A percentile compares a stretch with the other conserved stretches of the same genome.
Conservation (phyloP, 1,284 basidiomycete species). For the Cerioporus squamosus region DNA sequence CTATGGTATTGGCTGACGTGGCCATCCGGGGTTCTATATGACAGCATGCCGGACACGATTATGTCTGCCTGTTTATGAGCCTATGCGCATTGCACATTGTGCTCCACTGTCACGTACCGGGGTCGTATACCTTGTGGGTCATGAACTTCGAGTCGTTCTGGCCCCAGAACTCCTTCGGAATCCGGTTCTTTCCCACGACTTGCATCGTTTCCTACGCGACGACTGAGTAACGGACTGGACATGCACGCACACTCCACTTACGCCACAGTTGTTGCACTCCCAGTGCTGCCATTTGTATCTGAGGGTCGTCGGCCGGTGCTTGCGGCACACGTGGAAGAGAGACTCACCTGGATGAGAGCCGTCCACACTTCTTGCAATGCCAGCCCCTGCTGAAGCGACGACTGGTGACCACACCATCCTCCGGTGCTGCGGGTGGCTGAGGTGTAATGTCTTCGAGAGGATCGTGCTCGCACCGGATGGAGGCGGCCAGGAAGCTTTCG, state of each 20-base stretch:
- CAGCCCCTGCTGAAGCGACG: slow-evolving; percentile 67
- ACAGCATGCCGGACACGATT: neutral
- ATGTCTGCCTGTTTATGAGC: slow-evolving; percentile 16
- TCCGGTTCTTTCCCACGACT: slow-evolving; percentile 36
- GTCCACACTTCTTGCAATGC: slow-evolving; percentile 69
- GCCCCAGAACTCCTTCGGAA: slow-evolving; percentile 48
- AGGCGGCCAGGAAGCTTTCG: slow-evolving; percentile 47
- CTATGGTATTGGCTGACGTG: slow-evolving; percentile 14
- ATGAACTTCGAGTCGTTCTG: slow-evolving; percentile 23
- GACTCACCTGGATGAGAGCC: slow-evolving; percentile 69
- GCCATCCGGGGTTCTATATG: neutral
- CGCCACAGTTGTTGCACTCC: slow-evolving; percentile 63
- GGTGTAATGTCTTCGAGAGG: slow-evolving; percentile 37
- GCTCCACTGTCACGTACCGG: slow-evolving; percentile 22
- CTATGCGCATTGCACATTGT: neutral
- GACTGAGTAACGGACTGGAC: neutral
- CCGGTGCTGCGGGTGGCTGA: slow-evolving; percentile 34
- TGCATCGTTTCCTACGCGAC: slow-evolving; percentile 26
- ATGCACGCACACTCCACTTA: slow-evolving; percentile 29
- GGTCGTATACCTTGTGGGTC: slow-evolving; percentile 23
- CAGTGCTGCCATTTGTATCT: slow-evolving; percentile 76
- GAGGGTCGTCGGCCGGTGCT: slow-evolving; percentile 2
- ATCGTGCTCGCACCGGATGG: slow-evolving; percentile 23
- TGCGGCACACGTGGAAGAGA: neutral
- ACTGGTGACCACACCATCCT: slow-evolving; percentile 47